Evolutionary conservation across 1,284 basidiomycete genomes (phyloP).

Genomic region (Trichosporon faecale): DNA sequence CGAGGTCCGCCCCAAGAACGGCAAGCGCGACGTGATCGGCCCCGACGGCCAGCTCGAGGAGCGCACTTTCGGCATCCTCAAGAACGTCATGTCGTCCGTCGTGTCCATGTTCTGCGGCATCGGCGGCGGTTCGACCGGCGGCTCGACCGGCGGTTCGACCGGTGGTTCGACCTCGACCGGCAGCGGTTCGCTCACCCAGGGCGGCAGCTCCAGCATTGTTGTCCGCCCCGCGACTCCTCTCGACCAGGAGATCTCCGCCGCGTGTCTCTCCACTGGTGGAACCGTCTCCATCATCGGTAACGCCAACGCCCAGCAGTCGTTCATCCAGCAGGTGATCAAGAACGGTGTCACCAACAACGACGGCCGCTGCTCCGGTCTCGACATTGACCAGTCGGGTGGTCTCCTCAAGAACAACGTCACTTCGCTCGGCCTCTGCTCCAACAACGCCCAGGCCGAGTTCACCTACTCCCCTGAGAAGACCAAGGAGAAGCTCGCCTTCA

Average conservation of each 20-base stretch:
- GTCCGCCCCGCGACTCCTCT: not conserved
- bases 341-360: slow-evolving; percentile 22
- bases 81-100: not conserved
- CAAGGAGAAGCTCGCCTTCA: slow-evolving; percentile 14
- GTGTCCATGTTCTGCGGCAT: not conserved
- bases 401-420: slow-evolving; percentile 15
- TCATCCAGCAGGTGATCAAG: slow-evolving; percentile 16
- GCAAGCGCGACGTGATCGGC: not conserved
- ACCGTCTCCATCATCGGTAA: slow-evolving; percentile 10
- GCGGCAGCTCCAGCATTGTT: not conserved
- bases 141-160: not conserved
- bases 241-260: slow-evolving; percentile 14
- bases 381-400: slow-evolving; percentile 2
- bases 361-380: slow-evolving; percentile 15
- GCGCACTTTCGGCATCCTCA: not conserved
- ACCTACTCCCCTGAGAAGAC: slow-evolving; percentile 13
- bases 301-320: slow-evolving; percentile 3
- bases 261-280: slow-evolving; percentile 14
- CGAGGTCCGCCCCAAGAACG: not conserved
- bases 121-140: not conserved
- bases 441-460: slow-evolving; percentile 13
- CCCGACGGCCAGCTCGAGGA: not conserved
- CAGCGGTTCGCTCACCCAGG: not conserved
- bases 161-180: not conserved
- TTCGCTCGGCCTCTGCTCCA: slow-evolving; percentile 19